A percentile compares a stretch with the other conserved stretches of the same genome.
Evolutionary conservation across 352 stramenopile genomes (phyloP).

Genomic region (Globisporangium nagaii): DNA sequence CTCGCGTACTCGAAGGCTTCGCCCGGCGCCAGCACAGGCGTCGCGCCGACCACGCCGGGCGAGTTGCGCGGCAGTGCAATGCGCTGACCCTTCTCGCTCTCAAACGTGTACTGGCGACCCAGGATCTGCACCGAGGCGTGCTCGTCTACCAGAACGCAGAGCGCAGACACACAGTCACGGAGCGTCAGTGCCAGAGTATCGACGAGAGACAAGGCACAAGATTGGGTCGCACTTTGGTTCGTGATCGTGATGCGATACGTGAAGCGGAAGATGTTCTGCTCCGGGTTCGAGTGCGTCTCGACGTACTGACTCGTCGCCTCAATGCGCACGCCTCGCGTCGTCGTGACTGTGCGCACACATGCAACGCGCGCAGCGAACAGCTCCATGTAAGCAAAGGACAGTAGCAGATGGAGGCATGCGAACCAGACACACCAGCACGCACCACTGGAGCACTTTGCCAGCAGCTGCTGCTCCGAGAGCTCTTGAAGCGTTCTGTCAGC

Average conservation of each 20-base stretch:
- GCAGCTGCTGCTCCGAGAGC: slow-evolving; percentile 54
- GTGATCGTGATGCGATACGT: slow-evolving; percentile 77
- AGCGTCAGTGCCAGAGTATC: not conserved
- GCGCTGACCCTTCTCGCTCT: slow-evolving; percentile 58
- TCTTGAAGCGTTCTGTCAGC: slow-evolving; percentile 56
- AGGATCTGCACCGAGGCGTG: slow-evolving; percentile 55
- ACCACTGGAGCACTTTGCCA: slow-evolving; percentile 75
- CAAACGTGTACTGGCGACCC: slow-evolving; percentile 73
- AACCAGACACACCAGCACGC: slow-evolving; percentile 3
- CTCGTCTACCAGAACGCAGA: slow-evolving; percentile 35
- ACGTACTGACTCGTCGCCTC: slow-evolving; percentile 75
- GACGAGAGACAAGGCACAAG: not conserved
- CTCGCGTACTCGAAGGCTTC: slow-evolving; percentile 81
- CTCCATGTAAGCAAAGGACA: no score
- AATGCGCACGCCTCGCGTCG: slow-evolving; percentile 56
- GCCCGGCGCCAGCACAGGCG: slow-evolving; percentile 50
- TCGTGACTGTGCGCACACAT: slow-evolving; percentile 37
- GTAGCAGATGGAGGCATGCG: not conserved
- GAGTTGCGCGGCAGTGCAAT: slow-evolving; percentile 58
- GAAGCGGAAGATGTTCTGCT: slow-evolving; percentile 55
- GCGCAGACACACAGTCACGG: not conserved
- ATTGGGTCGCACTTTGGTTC: slow-evolving; percentile 45
- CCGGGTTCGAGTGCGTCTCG: slow-evolving; percentile 40
- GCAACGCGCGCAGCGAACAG: slow-evolving; percentile 5
- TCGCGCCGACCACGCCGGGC: slow-evolving; percentile 63